These are phyloP conservation scores for Orbilia ellipsospora DNA, from an alignment of 2,329 filamentous ascomycete genomes.

Conservation along the genomic window DNA sequence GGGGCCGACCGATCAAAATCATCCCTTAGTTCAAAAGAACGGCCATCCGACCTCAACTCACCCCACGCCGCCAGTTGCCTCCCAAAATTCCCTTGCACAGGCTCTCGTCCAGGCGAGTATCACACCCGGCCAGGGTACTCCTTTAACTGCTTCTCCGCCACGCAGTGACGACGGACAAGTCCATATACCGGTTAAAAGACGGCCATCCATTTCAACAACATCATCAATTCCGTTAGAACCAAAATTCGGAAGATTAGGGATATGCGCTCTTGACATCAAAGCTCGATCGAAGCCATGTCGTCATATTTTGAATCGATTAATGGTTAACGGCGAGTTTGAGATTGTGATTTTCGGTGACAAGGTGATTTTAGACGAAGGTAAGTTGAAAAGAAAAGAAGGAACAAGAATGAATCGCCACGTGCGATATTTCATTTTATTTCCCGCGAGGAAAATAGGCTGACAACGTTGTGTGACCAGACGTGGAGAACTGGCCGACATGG, in stretches of 20 bases:
- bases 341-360: constrained; percentile 99
- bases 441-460: constrained; percentile 44
- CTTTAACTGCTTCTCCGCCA: constrained; percentile 38
- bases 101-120: constrained; percentile 29
- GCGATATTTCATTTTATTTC: background rate
- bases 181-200: constrained; percentile 30
- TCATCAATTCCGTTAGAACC: constrained; percentile 33
- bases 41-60: constrained; percentile 8
- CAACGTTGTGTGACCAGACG: constrained; percentile 66
- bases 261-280: constrained; percentile 95
- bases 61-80: constrained; percentile 41
- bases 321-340: constrained; percentile 91
- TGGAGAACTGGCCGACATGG: constrained; percentile 96
- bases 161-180: constrained; percentile 47
- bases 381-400: constrained; percentile 57
- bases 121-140: constrained; percentile 37
- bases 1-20: constrained; percentile 35
- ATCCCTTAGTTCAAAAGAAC: constrained; percentile 7
- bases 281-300: constrained; percentile 95
- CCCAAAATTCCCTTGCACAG: constrained; percentile 42
- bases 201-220: constrained; percentile 49
- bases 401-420: background rate
- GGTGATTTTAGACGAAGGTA: constrained; percentile 92
- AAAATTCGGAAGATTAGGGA: constrained; percentile 77
- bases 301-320: constrained; percentile 92